phyloP scores from a whole-genome alignment of 768 basidiomycete species.

The Gloeopeniophorella convolvens region DNA sequence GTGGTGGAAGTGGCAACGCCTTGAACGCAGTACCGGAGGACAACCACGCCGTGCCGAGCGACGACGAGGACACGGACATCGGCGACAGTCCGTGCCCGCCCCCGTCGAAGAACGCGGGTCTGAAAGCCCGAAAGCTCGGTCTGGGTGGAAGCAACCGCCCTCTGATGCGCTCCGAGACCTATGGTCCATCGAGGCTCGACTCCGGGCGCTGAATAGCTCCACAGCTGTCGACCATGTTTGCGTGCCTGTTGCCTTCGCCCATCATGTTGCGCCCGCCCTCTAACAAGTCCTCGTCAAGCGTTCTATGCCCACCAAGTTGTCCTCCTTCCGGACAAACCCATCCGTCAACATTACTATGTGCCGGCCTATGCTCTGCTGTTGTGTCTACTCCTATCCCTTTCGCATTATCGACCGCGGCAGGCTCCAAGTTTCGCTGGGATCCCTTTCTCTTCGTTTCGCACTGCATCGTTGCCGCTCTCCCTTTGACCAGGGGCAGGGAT shows the following conservation, averaged over 20 bases:
- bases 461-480: background rate
- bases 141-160: slow-evolving; percentile 30
- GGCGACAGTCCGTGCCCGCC: slow-evolving; percentile 89
- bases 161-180: slow-evolving; percentile 61
- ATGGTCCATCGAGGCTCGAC: slow-evolving; percentile 52
- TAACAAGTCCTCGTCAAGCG: background rate
- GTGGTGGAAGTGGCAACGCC: slow-evolving; percentile 37
- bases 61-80: slow-evolving; percentile 71
- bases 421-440: background rate
- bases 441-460: background rate
- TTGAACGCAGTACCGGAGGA: slow-evolving; percentile 65
- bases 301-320: background rate
- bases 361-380: background rate
- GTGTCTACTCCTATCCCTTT: background rate
- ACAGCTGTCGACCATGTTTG: background rate
- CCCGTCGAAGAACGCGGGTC: slow-evolving; percentile 48
- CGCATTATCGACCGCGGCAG: background rate
- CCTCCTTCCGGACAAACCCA: background rate
- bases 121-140: slow-evolving; percentile 52
- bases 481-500: background rate
- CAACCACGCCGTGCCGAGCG: slow-evolving; percentile 51
- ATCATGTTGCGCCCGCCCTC: background rate
- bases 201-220: slow-evolving; percentile 25
- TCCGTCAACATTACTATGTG: background rate
- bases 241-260: background rate